These are phyloP conservation scores for Daldinia eschscholtzii DNA, from an alignment of 2,329 filamentous ascomycete species.

Conservation along the genomic window DNA sequence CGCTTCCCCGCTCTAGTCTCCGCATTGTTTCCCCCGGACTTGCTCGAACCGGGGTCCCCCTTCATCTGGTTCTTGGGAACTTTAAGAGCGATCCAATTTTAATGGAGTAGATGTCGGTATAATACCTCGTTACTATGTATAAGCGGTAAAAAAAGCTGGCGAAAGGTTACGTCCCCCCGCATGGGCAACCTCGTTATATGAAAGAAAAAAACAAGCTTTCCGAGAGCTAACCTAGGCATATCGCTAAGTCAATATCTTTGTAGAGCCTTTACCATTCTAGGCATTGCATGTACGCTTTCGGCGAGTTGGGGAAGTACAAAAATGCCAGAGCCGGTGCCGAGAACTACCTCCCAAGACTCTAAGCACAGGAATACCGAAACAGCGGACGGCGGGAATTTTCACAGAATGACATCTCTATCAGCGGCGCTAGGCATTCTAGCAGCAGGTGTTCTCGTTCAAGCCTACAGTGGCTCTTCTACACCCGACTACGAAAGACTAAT, in stretches of 20 bases:
- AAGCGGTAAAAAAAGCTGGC: constrained; percentile 1
- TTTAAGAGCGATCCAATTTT: not conserved
- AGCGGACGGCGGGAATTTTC: constrained; percentile 10
- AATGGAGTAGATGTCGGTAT: not conserved
- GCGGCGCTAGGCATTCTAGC: constrained; percentile 38
- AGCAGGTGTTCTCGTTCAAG: constrained; percentile 34
- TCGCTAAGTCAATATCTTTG: not conserved
- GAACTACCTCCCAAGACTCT: not conserved
- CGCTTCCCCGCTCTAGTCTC: constrained; percentile 26
- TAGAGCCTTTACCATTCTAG: not conserved
- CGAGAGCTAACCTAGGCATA: constrained; percentile 10
- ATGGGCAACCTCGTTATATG: constrained; percentile 2
- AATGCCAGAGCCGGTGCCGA: constrained; percentile 11
- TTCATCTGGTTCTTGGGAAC: not conserved
- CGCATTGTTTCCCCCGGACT: constrained; percentile 20
- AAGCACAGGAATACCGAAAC: not conserved
- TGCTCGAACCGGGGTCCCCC: constrained; percentile 4
- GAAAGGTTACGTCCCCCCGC: constrained; percentile 23
- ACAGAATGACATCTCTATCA: constrained; percentile 43
- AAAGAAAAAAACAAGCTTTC: constrained; percentile 14
- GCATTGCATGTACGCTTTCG: not conserved
- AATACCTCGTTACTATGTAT: not conserved
- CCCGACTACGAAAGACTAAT: constrained; percentile 12
- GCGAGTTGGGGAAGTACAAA: not conserved
- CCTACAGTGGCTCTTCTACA: constrained; percentile 30